A percentile compares a stretch with the other conserved stretches of the same genome.
These are phyloP conservation scores for Geosmithia morbida DNA, from an alignment of 2,329 filamentous ascomycete species.

Conservation along the genomic window DNA sequence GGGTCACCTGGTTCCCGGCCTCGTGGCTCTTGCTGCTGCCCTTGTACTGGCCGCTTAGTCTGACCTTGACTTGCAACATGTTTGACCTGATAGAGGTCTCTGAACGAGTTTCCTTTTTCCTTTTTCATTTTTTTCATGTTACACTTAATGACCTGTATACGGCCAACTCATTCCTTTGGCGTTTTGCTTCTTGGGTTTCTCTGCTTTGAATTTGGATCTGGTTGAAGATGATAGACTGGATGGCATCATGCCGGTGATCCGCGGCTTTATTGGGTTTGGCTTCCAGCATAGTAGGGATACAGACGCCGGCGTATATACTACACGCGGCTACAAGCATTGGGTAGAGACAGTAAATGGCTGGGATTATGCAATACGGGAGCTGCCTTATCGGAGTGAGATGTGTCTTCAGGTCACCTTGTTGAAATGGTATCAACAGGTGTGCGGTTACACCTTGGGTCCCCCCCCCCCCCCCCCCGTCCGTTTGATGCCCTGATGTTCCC, in stretches of 20 bases:
- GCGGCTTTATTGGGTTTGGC: background rate
- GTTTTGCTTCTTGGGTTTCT: background rate
- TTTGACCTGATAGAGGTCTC: background rate
- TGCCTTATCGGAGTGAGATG: no score
- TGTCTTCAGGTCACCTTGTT: no score
- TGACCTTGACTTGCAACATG: background rate
- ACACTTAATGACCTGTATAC: background rate
- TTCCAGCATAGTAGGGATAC: background rate
- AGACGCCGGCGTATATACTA: no score
- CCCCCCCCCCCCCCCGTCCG: no score
- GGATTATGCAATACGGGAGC: no score
- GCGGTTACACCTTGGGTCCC: no score
- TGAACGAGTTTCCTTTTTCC: background rate
- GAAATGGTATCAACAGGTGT: no score
- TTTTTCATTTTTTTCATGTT: background rate
- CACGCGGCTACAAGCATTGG: no score
- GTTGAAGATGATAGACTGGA: background rate
- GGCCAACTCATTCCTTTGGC: background rate
- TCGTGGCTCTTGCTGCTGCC: conserved; percentile 1
- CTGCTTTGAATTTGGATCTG: background rate
- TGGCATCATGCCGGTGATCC: background rate
- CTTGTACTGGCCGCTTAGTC: conserved; percentile 1
- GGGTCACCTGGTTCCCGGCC: conserved; percentile 3
- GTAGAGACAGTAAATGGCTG: no score
- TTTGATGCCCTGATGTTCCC: no score